Conservation (phyloP, 139 green algal species). For the Tetraselmis striata region DNA sequence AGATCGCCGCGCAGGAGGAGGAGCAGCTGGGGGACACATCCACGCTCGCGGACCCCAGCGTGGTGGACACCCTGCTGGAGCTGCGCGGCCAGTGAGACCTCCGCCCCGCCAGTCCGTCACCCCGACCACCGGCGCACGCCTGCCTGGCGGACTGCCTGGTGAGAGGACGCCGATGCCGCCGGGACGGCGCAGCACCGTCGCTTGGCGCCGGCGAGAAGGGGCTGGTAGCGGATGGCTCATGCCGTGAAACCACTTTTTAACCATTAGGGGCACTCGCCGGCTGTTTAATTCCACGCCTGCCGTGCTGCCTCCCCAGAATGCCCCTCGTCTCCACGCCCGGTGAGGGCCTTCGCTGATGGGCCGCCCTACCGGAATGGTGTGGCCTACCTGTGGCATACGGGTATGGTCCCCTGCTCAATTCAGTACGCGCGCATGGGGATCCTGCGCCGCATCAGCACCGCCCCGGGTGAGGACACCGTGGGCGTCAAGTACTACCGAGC, state of each 20-base stretch:
- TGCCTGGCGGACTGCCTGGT: not conserved
- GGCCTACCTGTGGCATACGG: not conserved
- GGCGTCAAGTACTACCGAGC: no score
- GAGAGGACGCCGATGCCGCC: not conserved
- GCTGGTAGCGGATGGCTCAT: not conserved
- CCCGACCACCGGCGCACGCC: no score
- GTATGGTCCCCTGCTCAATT: not conserved
- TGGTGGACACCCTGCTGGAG: conserved; percentile 76
- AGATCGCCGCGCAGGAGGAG: conserved; percentile 53
- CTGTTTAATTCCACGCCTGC: no score
- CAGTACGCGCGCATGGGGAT: no score
- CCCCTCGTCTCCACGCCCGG: no score
- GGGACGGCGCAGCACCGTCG: not conserved
- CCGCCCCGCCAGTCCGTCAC: no score
- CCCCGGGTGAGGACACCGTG: no score
- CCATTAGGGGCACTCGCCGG: not conserved
- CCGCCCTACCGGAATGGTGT: no score
- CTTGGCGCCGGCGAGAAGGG: not conserved
- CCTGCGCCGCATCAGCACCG: no score
- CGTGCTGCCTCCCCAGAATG: no score
- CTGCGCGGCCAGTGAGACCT: conserved; percentile 40
- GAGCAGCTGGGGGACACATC: conserved; percentile 55
- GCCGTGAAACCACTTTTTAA: not conserved
- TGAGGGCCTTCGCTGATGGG: no score
- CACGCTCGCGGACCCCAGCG: conserved; percentile 71